Percentiles rank a stretch among this genome's conserved stretches.
phyloP scores from a whole-genome alignment of 75 land plant species.

The Azolla pinnata region DNA sequence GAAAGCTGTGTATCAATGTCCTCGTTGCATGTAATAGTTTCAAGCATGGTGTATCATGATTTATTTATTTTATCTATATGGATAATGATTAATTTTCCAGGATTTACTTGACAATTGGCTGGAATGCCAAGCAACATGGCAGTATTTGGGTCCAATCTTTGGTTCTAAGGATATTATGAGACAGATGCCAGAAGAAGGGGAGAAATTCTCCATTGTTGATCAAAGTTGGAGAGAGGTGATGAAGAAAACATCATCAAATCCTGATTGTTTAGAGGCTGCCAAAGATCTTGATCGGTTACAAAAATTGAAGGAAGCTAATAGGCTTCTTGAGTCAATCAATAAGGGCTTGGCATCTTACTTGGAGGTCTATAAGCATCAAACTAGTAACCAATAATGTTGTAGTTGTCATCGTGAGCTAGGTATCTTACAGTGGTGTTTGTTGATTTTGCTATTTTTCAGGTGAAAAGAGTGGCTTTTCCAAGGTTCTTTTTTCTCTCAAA shows the following conservation, averaged over 20 bases:
- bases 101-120: constrained; percentile 31
- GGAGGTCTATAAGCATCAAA: too few species aligned
- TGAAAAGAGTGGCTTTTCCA: constrained; percentile 35
- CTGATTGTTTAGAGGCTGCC: constrained; percentile 25
- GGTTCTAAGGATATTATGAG: constrained; percentile 40
- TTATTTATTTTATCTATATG: background rate
- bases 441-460: constrained; percentile 9
- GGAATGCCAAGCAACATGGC: constrained; percentile 41
- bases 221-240: constrained; percentile 38
- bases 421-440: background rate
- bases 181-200: constrained; percentile 41
- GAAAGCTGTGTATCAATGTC: too few species aligned
- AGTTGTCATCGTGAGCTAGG: background rate
- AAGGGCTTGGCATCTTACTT: constrained; percentile 37
- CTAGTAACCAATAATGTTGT: too few species aligned
- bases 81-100: constrained; percentile 4
- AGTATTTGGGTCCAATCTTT: constrained; percentile 36
- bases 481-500: constrained; percentile 39
- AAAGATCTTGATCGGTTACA: constrained; percentile 19
- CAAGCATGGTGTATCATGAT: too few species aligned
- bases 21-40: too few species aligned
- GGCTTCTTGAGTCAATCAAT: constrained; percentile 27
- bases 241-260: constrained; percentile 28
- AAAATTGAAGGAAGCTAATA: constrained; percentile 27
- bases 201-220: constrained; percentile 35